These are phyloP conservation scores for Tylopilus vinaceipallidus DNA, from an alignment of 768 basidiomycete genomes.

Conservation along the genomic window DNA sequence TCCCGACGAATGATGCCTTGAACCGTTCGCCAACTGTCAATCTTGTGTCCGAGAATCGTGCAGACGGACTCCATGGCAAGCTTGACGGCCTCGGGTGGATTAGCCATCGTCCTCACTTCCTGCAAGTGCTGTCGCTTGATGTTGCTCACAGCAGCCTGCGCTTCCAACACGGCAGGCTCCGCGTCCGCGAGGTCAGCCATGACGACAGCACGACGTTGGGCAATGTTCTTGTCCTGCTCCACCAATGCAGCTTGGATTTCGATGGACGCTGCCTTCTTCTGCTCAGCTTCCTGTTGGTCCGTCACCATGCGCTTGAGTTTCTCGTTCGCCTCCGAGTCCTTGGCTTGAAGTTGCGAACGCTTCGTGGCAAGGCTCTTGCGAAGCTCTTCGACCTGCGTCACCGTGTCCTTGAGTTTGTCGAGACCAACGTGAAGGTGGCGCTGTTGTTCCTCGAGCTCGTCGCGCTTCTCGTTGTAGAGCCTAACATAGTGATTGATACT, in stretches of 20 bases:
- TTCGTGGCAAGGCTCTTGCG: slow-evolving; percentile 94
- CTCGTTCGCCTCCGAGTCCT: slow-evolving; percentile 93
- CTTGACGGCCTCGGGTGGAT: slow-evolving; percentile 97
- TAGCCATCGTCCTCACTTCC: slow-evolving; percentile 97
- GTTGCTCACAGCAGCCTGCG: slow-evolving; percentile 93
- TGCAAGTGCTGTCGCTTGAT: slow-evolving; percentile 95
- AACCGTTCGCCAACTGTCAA: slow-evolving; percentile 95
- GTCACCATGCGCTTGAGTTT: slow-evolving; percentile 97
- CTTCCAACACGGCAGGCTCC: slow-evolving; percentile 94
- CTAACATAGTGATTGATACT: slow-evolving; percentile 98
- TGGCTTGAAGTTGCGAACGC: slow-evolving; percentile 86
- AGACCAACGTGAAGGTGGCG: slow-evolving; percentile 97
- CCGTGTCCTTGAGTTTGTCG: slow-evolving; percentile 94
- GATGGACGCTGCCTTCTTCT: slow-evolving; percentile 95
- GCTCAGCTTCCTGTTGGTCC: slow-evolving; percentile 98
- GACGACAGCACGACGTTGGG: slow-evolving; percentile 83
- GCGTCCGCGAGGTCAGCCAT: slow-evolving; percentile 96
- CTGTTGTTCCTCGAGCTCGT: slow-evolving; percentile 97
- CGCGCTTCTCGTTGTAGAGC: slow-evolving; percentile 92
- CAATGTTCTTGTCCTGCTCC: slow-evolving; percentile 87
- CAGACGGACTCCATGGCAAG: slow-evolving; percentile 99
- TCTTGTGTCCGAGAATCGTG: slow-evolving; percentile 92
- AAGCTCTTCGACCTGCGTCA: slow-evolving; percentile 94
- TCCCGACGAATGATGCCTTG: slow-evolving; percentile 95
- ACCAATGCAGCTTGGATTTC: slow-evolving; percentile 93